Base-by-base conservation (phyloP, 805 yeast genomes). In the Hanseniaspora vineae region DNA sequence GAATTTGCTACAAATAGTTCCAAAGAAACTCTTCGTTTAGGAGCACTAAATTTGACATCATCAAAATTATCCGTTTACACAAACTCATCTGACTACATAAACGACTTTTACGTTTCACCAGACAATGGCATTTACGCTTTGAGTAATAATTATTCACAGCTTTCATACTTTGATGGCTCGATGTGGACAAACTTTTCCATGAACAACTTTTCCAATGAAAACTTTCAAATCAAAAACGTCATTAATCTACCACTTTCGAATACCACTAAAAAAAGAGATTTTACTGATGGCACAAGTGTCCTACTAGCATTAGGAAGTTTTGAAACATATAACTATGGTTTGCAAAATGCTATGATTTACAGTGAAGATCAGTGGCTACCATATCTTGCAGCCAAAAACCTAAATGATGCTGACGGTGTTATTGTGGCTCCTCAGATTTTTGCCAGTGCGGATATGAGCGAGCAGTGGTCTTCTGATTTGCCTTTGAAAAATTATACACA, bases 351-450 rank as follows among this genome's bases (percentile, higher is more conserved):
- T 29, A 90, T 89, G 0, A 63, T 76, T 31, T 85, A 62, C 62
- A 78, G 85, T 57, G 88, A 94, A 1, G 53, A 66, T 0, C 45
- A 54, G 8, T 87, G 95, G 95, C 56, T 65, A 31, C 95, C 95
- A 12, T 76, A 71, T 49, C 37, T 58, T 77, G 2, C 73, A 60
- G 2, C 44, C 19, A n/a, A 10, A n/a, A 37, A n/a, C n/a, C 3
- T 4, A 14, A 5, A 37, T 18, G 19, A n/a, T 17, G 17, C 39
- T 5, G 6, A 63, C 2, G 42, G 55, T 0, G 46, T 67, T 1
- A 49, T 48, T 0, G 55, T 61, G 18, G 55, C 53, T 43, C 58
- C 65, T 6, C 15, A n/a, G n/a, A 55, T 71, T 35, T 59, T 69
- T 45, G 57, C 65, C 42, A 67, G 70, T 50, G 65, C 62, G 39